phyloP scores from a whole-genome alignment of 2,329 filamentous ascomycete genomes.

The Trichoderma koningiopsis region DNA sequence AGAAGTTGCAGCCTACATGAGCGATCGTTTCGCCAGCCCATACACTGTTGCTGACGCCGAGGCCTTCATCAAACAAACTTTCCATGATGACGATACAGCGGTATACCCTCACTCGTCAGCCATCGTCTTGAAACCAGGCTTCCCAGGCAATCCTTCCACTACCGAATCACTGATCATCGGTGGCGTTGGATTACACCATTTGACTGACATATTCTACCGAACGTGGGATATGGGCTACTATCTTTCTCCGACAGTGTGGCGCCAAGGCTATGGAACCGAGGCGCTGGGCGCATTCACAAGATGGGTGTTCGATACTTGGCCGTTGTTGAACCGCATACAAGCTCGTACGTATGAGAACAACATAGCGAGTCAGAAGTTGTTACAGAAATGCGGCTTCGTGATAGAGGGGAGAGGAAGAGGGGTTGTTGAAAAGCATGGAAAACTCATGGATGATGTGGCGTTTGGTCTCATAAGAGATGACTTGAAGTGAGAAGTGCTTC shows the following conservation, averaged over 20 bases:
- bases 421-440: conserved; percentile 47
- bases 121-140: conserved; percentile 39
- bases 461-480: conserved; percentile 46
- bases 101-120: conserved; percentile 36
- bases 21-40: conserved; percentile 49
- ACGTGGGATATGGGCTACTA: conserved; percentile 56
- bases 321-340: conserved; percentile 38
- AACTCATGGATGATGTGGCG: conserved; percentile 41
- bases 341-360: conserved; percentile 42
- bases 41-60: conserved; percentile 47
- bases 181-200: conserved; percentile 43
- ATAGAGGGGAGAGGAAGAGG: conserved; percentile 48
- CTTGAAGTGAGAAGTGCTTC: conserved; percentile 8
- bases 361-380: conserved; percentile 45
- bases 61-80: conserved; percentile 38
- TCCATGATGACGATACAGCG: conserved; percentile 30
- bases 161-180: conserved; percentile 41
- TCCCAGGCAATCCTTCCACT: conserved; percentile 33
- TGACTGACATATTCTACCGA: conserved; percentile 44
- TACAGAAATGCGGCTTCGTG: conserved; percentile 39
- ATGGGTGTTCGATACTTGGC: conserved; percentile 50
- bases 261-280: conserved; percentile 49
- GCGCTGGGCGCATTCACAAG: conserved; percentile 42
- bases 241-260: conserved; percentile 47
- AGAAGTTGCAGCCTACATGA: conserved; percentile 44